phyloP scores from a whole-genome alignment of 108 stramenopile species.

The Pseudonitzschia pungens region DNA sequence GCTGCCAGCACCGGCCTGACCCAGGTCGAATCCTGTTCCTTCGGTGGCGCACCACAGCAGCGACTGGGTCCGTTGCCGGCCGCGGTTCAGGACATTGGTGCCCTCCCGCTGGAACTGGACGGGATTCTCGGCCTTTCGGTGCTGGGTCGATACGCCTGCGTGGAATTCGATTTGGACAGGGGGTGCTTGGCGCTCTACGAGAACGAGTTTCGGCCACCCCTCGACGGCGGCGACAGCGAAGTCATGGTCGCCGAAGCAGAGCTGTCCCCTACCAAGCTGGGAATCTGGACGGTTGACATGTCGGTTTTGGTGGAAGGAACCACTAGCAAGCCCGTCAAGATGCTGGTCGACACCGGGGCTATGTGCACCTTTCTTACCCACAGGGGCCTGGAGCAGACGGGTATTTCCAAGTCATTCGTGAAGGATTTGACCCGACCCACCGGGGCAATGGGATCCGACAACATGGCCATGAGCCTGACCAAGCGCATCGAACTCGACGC shows the following conservation, averaged over 20 bases:
- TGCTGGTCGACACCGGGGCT: conserved; percentile 79
- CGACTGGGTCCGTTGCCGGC: conserved; percentile 43
- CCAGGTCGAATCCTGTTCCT: conserved; percentile 40
- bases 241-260: conserved; percentile 21
- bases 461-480: conserved; percentile 60
- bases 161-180: conserved; percentile 62
- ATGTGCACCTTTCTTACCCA: conserved; percentile 60
- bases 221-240: background rate
- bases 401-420: conserved; percentile 32
- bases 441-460: conserved; percentile 78
- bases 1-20: conserved; percentile 42
- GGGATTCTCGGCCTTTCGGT: conserved; percentile 84
- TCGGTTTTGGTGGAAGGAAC: conserved; percentile 55
- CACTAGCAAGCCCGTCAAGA: conserved; percentile 42
- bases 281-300: conserved; percentile 54
- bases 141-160: conserved; percentile 52
- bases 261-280: conserved; percentile 40
- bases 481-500: conserved; percentile 49
- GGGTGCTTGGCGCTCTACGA: conserved; percentile 42
- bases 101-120: conserved; percentile 62
- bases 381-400: conserved; percentile 55
- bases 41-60: conserved; percentile 28
- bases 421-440: conserved; percentile 31
- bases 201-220: conserved; percentile 3
- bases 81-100: conserved; percentile 75